Percentiles rank a stretch among this genome's conserved stretches.
Evolutionary conservation across 2,329 filamentous ascomycete species (phyloP).

Genomic region (Verticillium isaacii): DNA sequence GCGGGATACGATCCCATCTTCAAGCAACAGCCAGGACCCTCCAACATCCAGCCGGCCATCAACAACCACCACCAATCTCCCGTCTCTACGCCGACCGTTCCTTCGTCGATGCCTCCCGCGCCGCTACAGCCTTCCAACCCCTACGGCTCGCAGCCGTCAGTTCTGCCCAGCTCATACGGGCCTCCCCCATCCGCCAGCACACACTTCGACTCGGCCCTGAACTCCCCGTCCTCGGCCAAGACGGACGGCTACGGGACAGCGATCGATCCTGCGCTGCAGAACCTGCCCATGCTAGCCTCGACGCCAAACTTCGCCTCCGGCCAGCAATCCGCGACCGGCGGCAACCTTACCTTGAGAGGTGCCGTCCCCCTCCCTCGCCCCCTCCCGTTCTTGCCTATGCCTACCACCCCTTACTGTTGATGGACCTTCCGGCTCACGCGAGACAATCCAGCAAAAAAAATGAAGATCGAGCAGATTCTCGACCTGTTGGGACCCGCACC

Average conservation of each 20-base stretch:
- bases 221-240: conserved; percentile 22
- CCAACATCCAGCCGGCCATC: conserved; percentile 68
- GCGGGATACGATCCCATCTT: conserved; percentile 85
- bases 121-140: conserved; percentile 6
- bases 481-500: conserved; percentile 49
- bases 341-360: conserved; percentile 44
- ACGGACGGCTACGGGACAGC: conserved; percentile 33
- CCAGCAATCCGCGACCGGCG: conserved; percentile 22
- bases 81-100: conserved; percentile 24
- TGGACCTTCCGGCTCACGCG: conserved; percentile 37
- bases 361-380: conserved; percentile 35
- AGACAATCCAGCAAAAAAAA: conserved; percentile 50
- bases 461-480: conserved; percentile 72
- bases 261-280: conserved; percentile 61
- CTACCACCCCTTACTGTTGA: conserved; percentile 22
- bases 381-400: conserved; percentile 20
- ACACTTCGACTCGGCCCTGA: conserved; percentile 17
- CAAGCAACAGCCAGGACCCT: conserved; percentile 66
- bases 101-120: conserved; percentile 24
- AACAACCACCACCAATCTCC: conserved; percentile 31
- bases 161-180: conserved; percentile 14
- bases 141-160: conserved; percentile 1
- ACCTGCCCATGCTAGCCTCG: conserved; percentile 16
- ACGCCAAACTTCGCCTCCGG: conserved; percentile 23
- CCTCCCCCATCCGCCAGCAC: conserved; percentile 10